phyloP scores from a whole-genome alignment of 1,139 yeast genomes.

The Taphrina pruni region DNA sequence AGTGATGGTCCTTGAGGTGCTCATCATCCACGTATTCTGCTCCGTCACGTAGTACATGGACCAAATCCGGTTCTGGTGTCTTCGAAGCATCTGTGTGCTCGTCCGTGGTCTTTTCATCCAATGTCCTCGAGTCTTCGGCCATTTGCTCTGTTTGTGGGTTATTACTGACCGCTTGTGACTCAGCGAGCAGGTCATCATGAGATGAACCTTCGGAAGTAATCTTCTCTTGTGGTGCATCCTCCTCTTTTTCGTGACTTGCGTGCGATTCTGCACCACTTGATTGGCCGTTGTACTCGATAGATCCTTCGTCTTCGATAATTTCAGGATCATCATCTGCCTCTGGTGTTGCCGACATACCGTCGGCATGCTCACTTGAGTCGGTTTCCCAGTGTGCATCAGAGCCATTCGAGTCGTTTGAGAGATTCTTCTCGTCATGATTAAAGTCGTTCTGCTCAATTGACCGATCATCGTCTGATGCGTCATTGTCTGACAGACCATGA shows the following conservation, averaged over 20 bases:
- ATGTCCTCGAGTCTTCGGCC: no score
- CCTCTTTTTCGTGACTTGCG: no score
- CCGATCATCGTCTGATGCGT: not conserved
- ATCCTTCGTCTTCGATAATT: constrained; percentile 7
- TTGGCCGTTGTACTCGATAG: not conserved
- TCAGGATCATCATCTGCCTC: constrained; percentile 1
- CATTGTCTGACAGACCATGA: not conserved
- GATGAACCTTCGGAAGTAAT: no score
- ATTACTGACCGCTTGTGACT: no score
- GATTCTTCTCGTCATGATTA: not conserved
- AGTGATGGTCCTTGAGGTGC: constrained; percentile 3
- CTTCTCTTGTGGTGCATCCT: no score
- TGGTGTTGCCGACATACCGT: not conserved
- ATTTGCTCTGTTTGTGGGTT: no score
- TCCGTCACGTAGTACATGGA: constrained; percentile 28
- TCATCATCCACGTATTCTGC: constrained; percentile 30
- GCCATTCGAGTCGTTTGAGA: not conserved
- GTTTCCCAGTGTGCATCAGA: constrained; percentile 4
- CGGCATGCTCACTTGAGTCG: not conserved
- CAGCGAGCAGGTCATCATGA: no score
- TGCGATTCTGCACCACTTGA: no score
- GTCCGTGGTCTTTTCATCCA: not conserved
- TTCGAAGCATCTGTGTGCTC: not conserved
- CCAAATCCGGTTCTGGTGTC: constrained; percentile 9
- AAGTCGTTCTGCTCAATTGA: not conserved